Conservation (phyloP, 768 basidiomycete species). For the Boletus reticuloceps region DNA sequence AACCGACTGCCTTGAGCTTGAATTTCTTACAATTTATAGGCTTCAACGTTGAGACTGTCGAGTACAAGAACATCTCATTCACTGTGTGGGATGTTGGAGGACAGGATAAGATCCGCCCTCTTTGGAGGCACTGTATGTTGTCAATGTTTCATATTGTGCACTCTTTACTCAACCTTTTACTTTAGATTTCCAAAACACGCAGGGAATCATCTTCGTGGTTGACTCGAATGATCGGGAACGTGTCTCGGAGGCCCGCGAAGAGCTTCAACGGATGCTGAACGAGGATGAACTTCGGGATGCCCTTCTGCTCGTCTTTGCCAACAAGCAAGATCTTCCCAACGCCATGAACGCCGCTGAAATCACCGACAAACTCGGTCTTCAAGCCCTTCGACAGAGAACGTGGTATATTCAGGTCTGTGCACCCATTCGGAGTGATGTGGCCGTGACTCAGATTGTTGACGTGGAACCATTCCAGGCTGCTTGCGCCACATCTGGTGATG, state of each 20-base stretch:
- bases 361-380: constrained; percentile 98
- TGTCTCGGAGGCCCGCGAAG: constrained; percentile 98
- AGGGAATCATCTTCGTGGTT: constrained; percentile 99
- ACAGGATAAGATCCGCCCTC: constrained; percentile 99
- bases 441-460: constrained; percentile 8
- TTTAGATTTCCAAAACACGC: constrained; percentile 99
- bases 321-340: constrained; percentile 99
- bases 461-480: constrained; percentile 63
- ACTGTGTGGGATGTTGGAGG: constrained; percentile 99
- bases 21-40: constrained; percentile 49
- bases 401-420: constrained; percentile 92
- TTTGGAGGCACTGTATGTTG: constrained; percentile 98
- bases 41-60: constrained; percentile 99
- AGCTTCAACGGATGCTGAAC: constrained; percentile 99
- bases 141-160: not conserved
- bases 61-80: constrained; percentile 99
- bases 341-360: constrained; percentile 99
- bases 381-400: constrained; percentile 93
- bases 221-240: constrained; percentile 99
- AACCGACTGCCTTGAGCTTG: not conserved
- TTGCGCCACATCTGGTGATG: constrained; percentile 97
- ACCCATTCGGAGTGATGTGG: not conserved
- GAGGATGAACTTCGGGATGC: constrained; percentile 99
- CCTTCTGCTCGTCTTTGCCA: constrained; percentile 97
- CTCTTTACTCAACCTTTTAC: constrained; percentile 10